Evolutionary conservation across 306 rosid genomes (phyloP).

Genomic region (Malus asiatica): DNA sequence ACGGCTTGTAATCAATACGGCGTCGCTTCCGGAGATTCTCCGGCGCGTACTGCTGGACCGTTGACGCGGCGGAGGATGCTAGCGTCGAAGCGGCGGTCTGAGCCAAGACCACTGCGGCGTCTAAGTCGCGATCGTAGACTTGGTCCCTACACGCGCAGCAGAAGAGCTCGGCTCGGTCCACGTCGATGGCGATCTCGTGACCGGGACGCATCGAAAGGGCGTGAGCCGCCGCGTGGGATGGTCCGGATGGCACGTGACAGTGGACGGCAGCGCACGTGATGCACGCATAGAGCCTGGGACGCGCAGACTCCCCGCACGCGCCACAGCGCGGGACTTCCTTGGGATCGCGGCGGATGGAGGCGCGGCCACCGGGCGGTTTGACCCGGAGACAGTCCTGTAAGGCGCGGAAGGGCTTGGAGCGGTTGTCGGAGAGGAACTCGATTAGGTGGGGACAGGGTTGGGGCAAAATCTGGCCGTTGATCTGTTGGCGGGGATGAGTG

Average conservation of each 20-base stretch:
- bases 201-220: constrained; percentile 55
- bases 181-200: constrained; percentile 87
- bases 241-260: constrained; percentile 42
- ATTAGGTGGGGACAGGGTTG: constrained; percentile 73
- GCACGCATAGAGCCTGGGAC: constrained; percentile 60
- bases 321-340: constrained; percentile 59
- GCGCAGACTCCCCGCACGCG: constrained; percentile 45
- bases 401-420: constrained; percentile 66
- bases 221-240: constrained; percentile 76
- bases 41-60: constrained; percentile 36
- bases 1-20: constrained; percentile 69
- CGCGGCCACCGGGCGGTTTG: constrained; percentile 72
- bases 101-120: constrained; percentile 72
- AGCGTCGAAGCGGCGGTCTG: constrained; percentile 54
- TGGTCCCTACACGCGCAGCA: constrained; percentile 87
- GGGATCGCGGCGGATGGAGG: constrained; percentile 73
- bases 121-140: constrained; percentile 88
- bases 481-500: constrained; percentile 18
- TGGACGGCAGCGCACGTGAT: constrained; percentile 68
- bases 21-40: constrained; percentile 81
- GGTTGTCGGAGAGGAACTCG: constrained; percentile 56
- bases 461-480: constrained; percentile 49
- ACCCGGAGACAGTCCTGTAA: constrained; percentile 76
- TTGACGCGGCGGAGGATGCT: background rate
- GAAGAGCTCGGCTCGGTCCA: constrained; percentile 92